Evolutionary conservation across 2,329 filamentous ascomycete species (phyloP), one percentile per base, ranked within the genome.

Genomic region (Aspergillus neoniger): DNA sequence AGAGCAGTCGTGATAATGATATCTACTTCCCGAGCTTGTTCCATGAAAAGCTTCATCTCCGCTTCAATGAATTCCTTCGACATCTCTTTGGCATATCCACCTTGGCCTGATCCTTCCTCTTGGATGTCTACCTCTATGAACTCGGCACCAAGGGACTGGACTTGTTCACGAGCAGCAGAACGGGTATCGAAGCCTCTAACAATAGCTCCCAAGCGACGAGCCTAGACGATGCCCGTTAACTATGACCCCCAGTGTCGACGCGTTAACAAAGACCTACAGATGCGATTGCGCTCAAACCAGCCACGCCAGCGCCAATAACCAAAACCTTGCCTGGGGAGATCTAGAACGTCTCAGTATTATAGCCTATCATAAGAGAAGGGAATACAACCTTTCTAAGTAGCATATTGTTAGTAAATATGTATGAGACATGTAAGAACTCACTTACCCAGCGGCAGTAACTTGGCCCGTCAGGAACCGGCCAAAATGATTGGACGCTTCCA

Each of bases 1-100:
- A 96, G 77, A n/a, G 92, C 92, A 1, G 92, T 96, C 1, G 92
- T 96, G 72, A 96, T 90, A 63, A 96, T 90, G 64, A 96, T 96
- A 75, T 96, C 92, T 55, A 96, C 91, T 41, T 96, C 92, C 61
- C 86, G 85, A 63, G 90, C 91, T 74, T 96, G 92, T 67, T 95
- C 90, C 73, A 91, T 87, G 77, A 96, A 96, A 0, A 96, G 83
- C 74, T 91, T 93, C 91, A 96, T 96, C 75, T 96, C 91, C 5
- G 92, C 92, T 62, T 92, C 91, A 73, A 95, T 92, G 70, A 96
- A 96, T 67, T 94, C 92, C 70, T 94, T 92, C 57, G 91, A 95
- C 92, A 96, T 96, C 72, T 93, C 91, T 72, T 96, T 96, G 56
- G 91, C 91, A 70, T 96, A 96, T 15, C 92, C 92, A 28, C 92